A percentile compares a stretch with the other conserved stretches of the same genome.
Conservation (phyloP, 306 rosid species). For the Castanopsis chinensis region DNA sequence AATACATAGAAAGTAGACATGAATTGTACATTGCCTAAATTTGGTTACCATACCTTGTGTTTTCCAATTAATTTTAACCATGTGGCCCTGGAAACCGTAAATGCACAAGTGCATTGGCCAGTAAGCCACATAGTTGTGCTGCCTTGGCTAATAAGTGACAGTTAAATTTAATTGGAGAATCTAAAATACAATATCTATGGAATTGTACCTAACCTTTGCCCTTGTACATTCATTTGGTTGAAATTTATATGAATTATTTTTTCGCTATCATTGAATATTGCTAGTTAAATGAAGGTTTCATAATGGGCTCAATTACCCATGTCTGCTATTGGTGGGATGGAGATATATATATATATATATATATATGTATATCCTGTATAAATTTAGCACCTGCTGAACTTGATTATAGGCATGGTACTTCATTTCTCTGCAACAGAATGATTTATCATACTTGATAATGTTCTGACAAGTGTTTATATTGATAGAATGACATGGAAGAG, state of each 20-base stretch:
- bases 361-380: background rate
- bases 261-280: background rate
- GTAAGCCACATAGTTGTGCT: too few relatives aligned
- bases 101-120: too few relatives aligned
- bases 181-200: too few relatives aligned
- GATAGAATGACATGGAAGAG: conserved; percentile 34
- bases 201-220: too few relatives aligned
- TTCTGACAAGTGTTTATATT: conserved; percentile 3
- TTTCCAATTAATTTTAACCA: too few relatives aligned
- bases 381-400: background rate
- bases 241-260: background rate
- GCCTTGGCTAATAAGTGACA: too few relatives aligned
- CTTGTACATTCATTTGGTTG: background rate
- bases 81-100: too few relatives aligned
- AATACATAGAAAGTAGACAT: background rate
- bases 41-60: too few relatives aligned
- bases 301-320: background rate
- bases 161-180: too few relatives aligned
- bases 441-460: background rate
- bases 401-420: background rate
- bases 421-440: background rate
- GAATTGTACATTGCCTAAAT: background rate
- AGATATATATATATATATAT: background rate
- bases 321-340: background rate
- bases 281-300: background rate